Base-by-base conservation (phyloP, 2,329 filamentous ascomycete genomes). In the Rutstroemia sp. region DNA sequence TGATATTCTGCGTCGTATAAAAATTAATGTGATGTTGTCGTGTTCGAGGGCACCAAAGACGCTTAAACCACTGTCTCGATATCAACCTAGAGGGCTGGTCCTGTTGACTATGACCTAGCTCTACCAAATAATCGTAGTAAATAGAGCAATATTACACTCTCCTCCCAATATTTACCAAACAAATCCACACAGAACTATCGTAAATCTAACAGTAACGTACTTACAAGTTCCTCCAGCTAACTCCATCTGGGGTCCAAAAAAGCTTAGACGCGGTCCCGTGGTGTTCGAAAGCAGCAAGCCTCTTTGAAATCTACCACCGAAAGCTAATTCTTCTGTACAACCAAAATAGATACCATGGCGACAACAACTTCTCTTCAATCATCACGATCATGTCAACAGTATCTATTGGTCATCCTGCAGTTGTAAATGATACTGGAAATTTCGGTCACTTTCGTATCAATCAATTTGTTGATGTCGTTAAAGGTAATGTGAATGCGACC, bases 331-430 rank as follows among this genome's bases (percentile, higher is more conserved):
- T 23, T 23, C 44, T 49, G 45, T 54, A 49, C 45, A 49, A 54
- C 52, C 7, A 49, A 49, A 57, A 59, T 49, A 59, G 49, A 61
- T 51, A 61, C 49, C 41, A 66, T 66, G 66, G 63, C 61, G 61
- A 64, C 59, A 34, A 60, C 59, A 34, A 60, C 59, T 49, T 39
- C 49, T 59, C 25, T 30, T 53, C 54, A 48, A 34, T 49, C 42
- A 39, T 52, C 46, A 49, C 57, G 56, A 64, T 54, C 25, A 68
- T 69, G 63, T 65, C 63, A 60, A 64, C 65, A 59, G 62, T 61
- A 38, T 60, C 65, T 59, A 52, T 55, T 49, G 52, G 55, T 49
- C 56, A 50, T 50, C 56, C 62, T 49, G 51, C 59, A 57, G 47
- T 63, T 54, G 59, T 64, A 37, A 59, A 59, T 21, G 59, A 25